Evolutionary conservation across 2,329 filamentous ascomycete genomes (phyloP), one percentile per base, ranked within the genome.

Genomic region (Colletotrichum tabaci): DNA sequence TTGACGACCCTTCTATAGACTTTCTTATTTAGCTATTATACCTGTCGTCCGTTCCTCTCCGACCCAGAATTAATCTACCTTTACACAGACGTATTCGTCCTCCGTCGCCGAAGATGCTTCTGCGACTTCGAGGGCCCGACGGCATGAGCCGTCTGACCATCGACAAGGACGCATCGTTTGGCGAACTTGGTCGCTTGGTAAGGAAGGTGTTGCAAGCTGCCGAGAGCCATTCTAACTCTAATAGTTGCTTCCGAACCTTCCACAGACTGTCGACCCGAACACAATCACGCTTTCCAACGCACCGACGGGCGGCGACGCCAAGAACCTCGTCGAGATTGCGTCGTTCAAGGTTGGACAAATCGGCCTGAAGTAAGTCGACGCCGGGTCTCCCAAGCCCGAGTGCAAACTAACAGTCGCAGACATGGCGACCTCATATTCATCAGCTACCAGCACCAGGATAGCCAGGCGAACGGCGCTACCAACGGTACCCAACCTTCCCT

Each of bases 361-460:
- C 68, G 90, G 90, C 4, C 81, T 93, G 46, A 88, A 86, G 89
- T 90, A 83, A 74, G 83, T 49, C 23, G 15, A 18, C 21, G 30
- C 18, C 40, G 52, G 15, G 15, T 12, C 4, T 21, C 13, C 26
- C 15, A 8, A 13, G 8, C 9, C 23, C 40, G 40, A 61, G n/a
- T 30, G 35, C 50, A 61, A 53, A 62, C 76, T 79, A 68, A 81
- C 74, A 57, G 38, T 6, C 5, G 46, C 49, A 96, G 93, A 74
- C 94, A 99, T 80, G 96, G 96, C 74, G 95, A 98, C 79, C 90
- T 98, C 79, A 90, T 99, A 74, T 99, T 95, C 82, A 86, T 98
- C 75, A 91, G 89, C 75, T 99, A 97, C 83, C 84, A 91, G 76
- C 89, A 93, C 77, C 84, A 88, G 65, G 81, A 84, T 74, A 88